Base-by-base conservation (phyloP, 2,329 filamentous ascomycete species). In the Colletotrichum tabaci region DNA sequence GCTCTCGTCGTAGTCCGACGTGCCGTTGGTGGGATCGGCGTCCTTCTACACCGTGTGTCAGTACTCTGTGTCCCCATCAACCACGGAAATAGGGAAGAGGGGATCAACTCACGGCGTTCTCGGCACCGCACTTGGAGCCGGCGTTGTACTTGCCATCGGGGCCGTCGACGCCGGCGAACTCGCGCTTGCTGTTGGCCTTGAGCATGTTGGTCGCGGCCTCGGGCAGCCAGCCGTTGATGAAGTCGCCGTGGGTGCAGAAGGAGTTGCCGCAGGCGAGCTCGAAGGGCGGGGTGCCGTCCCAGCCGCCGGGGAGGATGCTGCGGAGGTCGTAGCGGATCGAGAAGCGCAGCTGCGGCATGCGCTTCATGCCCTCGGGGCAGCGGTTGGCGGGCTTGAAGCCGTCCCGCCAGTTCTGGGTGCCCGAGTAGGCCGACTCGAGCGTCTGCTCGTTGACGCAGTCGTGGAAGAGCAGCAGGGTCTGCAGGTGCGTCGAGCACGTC, bases 301-400 rank as follows among this genome's bases (percentile, higher is more conserved):
- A 87, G 23, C 85, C 84, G 53, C 82, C 77, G 3, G 85, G 83
- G 4, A 86, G 74, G 1, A 77, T 77, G 56, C 81, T 82, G 66
- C 83, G 81, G 7, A 85, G 76, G 67, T 86, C 85, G 75, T 85
- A 86, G 50, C 84, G 82, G 71, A 86, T 82, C 53, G 80, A 83
- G 78, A 86, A 86, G 60, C 85, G 82, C 9, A 86, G 81, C 74
- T 84, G 83, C 4, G 84, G 83, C 79, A 86, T 86, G 6, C 79
- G 78, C 75, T 84, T 84, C 80, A 82, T 85, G 70, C 81, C 82
- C 13, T 74, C 71, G 1, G 85, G 85, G 72, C 85, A 86, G 44
- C 77, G 76, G 73, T 83, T 82, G 18, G 75, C 73, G 13, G 73
- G 73, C 44, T 62, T 58, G 66, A 62, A 68, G 30, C 64, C 58